Evolutionary conservation across 257 asterid genomes (phyloP).

Genomic region (Solanum verrucosum): DNA sequence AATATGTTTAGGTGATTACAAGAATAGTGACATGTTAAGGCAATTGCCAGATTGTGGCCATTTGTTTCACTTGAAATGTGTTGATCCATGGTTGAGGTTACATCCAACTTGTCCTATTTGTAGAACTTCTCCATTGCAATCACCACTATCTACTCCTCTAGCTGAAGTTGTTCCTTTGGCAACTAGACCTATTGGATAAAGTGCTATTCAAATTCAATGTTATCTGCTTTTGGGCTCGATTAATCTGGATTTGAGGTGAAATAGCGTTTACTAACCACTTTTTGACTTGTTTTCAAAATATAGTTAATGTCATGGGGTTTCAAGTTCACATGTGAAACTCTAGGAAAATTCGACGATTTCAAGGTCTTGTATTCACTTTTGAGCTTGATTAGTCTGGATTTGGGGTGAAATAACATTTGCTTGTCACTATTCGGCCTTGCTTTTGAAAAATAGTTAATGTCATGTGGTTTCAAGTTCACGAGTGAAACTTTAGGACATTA

Average conservation of each 20-base stretch:
- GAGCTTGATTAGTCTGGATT: not conserved
- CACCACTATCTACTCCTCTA: conserved; percentile 72
- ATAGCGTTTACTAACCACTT: not conserved
- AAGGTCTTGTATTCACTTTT: not conserved
- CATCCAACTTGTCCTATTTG: conserved; percentile 94
- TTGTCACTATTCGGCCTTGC: not conserved
- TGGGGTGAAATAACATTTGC: not conserved
- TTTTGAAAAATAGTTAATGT: not conserved
- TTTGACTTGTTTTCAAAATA: not conserved
- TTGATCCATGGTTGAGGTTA: conserved; percentile 79
- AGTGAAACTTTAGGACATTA: too few species aligned
- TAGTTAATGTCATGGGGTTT: not conserved
- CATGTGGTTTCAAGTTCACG: too few species aligned
- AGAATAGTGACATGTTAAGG: conserved; percentile 43
- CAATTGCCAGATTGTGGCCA: conserved; percentile 80
- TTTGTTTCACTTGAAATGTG: conserved; percentile 66
- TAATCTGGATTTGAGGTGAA: not conserved
- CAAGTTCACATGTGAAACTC: not conserved
- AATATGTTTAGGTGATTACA: conserved; percentile 79
- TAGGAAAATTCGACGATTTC: not conserved
- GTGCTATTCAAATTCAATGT: not conserved
- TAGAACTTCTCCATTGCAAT: conserved; percentile 77
- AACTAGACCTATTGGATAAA: conserved; percentile 38
- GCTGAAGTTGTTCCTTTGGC: conserved; percentile 79
- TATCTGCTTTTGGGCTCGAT: not conserved